Evolutionary conservation across 176 grass and related monocot species (phyloP).

Genomic region (Cenchrus fungigraminus): DNA sequence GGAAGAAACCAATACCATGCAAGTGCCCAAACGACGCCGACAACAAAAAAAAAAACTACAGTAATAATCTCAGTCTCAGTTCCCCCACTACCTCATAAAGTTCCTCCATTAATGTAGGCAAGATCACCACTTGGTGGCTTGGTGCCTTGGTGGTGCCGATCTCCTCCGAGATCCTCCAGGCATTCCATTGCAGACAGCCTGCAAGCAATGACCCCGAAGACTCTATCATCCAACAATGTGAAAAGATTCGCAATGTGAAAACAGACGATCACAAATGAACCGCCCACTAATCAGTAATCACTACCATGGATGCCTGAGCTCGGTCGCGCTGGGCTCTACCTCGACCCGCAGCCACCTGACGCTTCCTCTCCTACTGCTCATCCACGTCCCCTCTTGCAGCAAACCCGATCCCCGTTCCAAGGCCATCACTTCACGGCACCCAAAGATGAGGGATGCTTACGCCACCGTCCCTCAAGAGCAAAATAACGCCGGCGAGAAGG

Average conservation of each 20-base stretch:
- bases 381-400: neutral
- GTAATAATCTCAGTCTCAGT: neutral
- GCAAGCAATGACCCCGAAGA: slow-evolving; percentile 24
- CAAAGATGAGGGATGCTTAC: too few relatives aligned
- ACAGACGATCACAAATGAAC: neutral
- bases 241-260: neutral
- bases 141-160: neutral
- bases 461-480: too few relatives aligned
- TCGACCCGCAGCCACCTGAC: neutral
- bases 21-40: neutral
- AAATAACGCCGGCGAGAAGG: neutral
- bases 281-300: neutral
- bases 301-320: neutral
- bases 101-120: neutral
- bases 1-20: slow-evolving; percentile 7
- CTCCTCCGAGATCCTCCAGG: neutral
- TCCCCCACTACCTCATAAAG: slow-evolving; percentile 2
- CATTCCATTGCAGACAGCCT: slow-evolving; percentile 16
- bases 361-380: neutral
- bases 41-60: neutral
- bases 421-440: neutral
- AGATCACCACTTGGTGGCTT: neutral
- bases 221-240: neutral
- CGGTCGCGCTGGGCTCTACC: too few relatives aligned
- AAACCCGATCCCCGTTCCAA: neutral